Evolutionary conservation across 2,329 filamentous ascomycete genomes (phyloP).

Genomic region (Colletotrichum magnum): DNA sequence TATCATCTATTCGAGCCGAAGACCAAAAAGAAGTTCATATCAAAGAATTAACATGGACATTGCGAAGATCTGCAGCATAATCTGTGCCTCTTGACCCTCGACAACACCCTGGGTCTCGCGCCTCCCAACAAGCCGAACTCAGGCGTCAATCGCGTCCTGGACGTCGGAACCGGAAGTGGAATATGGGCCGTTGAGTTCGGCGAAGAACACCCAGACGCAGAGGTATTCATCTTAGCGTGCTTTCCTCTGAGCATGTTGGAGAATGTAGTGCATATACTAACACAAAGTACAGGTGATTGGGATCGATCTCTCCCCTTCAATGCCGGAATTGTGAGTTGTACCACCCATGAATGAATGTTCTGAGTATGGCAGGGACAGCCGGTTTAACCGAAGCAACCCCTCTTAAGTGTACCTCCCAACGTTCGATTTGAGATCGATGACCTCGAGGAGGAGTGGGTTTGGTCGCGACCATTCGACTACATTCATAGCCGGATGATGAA

Average conservation of each 20-base stretch:
- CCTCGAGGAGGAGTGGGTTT: constrained; percentile 45
- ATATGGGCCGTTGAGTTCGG: constrained; percentile 47
- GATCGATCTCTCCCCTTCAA: constrained; percentile 56
- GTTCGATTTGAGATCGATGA: constrained; percentile 57
- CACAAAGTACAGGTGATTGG: constrained; percentile 48
- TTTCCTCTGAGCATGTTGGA: not conserved
- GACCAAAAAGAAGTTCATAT: not conserved
- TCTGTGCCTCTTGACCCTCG: constrained; percentile 62
- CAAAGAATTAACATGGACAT: not conserved
- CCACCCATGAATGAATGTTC: not conserved
- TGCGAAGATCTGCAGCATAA: constrained; percentile 64
- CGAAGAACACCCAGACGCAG: constrained; percentile 51
- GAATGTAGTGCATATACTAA: not conserved
- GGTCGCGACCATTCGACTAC: constrained; percentile 66
- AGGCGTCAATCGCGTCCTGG: constrained; percentile 38
- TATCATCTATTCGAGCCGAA: constrained; percentile 32
- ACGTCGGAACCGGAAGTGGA: constrained; percentile 44
- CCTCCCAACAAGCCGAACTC: not conserved
- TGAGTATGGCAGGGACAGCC: not conserved
- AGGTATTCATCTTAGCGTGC: constrained; percentile 41
- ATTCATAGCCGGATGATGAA: constrained; percentile 70
- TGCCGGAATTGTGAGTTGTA: constrained; percentile 51
- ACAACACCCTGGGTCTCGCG: constrained; percentile 35
- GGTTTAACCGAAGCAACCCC: constrained; percentile 30
- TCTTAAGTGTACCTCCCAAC: constrained; percentile 54